A percentile compares a stretch with the other conserved stretches of the same genome.
phyloP scores from a whole-genome alignment of 2,329 filamentous ascomycete species.

The Stachybotrys echinatus region DNA sequence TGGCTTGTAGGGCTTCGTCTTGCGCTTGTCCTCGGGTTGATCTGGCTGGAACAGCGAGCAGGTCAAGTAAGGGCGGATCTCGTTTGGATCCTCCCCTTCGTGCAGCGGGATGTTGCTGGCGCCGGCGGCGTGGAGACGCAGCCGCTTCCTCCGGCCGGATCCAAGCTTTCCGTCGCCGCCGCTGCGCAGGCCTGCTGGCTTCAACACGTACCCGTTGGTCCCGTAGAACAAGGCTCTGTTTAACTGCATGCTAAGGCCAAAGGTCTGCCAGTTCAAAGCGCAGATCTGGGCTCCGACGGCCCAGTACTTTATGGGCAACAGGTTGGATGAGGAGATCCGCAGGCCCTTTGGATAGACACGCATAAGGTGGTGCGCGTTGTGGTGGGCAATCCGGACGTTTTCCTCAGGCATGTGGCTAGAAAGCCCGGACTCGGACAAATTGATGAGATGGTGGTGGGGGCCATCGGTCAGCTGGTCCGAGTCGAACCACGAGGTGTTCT shows the following conservation, averaged over 20 bases:
- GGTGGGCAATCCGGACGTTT: constrained; percentile 42
- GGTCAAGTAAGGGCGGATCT: constrained; percentile 59
- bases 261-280: constrained; percentile 66
- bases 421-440: constrained; percentile 61
- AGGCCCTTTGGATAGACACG: constrained; percentile 65
- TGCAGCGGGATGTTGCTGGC: constrained; percentile 57
- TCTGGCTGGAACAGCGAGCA: constrained; percentile 58
- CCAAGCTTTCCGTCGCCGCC: constrained; percentile 47
- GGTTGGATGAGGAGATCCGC: constrained; percentile 60
- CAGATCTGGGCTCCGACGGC: constrained; percentile 63
- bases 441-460: constrained; percentile 62
- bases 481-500: constrained; percentile 61
- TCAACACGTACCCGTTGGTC: constrained; percentile 61
- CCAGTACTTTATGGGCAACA: constrained; percentile 61
- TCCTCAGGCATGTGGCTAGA: constrained; percentile 42
- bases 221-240: constrained; percentile 64
- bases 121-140: constrained; percentile 56
- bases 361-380: constrained; percentile 65
- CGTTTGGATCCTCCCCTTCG: constrained; percentile 40
- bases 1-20: constrained; percentile 56
- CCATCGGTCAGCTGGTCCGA: constrained; percentile 42
- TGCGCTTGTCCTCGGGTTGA: constrained; percentile 51
- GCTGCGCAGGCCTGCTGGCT: constrained; percentile 53
- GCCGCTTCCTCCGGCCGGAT: constrained; percentile 39
- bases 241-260: constrained; percentile 59